A percentile compares a stretch with the other conserved stretches of the same genome.
These are phyloP conservation scores for Corylus americana DNA, from an alignment of 306 rosid species.

Conservation along the genomic window DNA sequence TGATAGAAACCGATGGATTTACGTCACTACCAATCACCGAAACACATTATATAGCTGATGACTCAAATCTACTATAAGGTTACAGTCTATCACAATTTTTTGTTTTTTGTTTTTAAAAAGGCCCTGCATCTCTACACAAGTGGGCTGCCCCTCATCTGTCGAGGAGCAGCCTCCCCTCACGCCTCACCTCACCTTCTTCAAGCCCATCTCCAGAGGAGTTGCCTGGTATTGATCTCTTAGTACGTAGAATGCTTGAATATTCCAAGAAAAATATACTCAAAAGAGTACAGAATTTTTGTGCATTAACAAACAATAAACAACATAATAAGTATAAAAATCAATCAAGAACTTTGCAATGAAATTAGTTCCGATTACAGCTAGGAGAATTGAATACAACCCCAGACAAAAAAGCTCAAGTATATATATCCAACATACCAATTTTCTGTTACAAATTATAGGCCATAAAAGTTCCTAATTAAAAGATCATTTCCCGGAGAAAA, in stretches of 20 bases:
- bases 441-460: conserved; percentile 57
- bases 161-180: no score
- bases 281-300: not conserved
- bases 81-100: no score
- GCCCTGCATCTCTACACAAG: no score
- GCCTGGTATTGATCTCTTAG: not conserved
- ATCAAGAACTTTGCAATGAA: conserved; percentile 29
- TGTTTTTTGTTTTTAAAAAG: no score
- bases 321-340: not conserved
- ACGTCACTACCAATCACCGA: no score
- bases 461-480: conserved; percentile 48
- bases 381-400: conserved; percentile 47
- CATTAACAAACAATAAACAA: not conserved
- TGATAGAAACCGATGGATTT: no score
- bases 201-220: not conserved
- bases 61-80: no score
- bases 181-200: no score
- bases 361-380: conserved; percentile 54
- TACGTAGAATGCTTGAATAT: not conserved
- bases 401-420: conserved; percentile 50
- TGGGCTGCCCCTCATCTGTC: no score
- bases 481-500: conserved; percentile 14
- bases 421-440: conserved; percentile 50
- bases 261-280: not conserved
- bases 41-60: no score